Percentiles rank a stretch among this genome's conserved stretches.
phyloP scores from a whole-genome alignment of 306 rosid species.

The Malus domestica region ASM211411v1 NC_041791.1:1960001-1960500 shows the following conservation, averaged over 20 bases:
- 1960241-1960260: neutral
- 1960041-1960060: constrained; percentile 51
- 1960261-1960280: neutral
- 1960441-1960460: constrained; percentile 15
- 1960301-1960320: neutral
- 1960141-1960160: neutral
- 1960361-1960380: constrained; percentile 71
- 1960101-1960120: constrained; percentile 31
- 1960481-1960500: neutral
- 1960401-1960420: constrained; percentile 49
- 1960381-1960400: constrained; percentile 36
- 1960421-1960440: constrained; percentile 30
- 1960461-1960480: neutral
- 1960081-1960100: neutral
- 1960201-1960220: neutral
- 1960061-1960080: constrained; percentile 18
- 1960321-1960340: constrained; percentile 35
- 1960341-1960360: constrained; percentile 68
- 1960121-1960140: neutral
- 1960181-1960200: neutral
- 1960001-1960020: neutral
- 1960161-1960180: neutral
- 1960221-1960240: neutral
- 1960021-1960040: constrained; percentile 54
- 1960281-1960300: neutral